Percentiles rank a stretch among this genome's conserved stretches.
These are phyloP conservation scores for Pythium angustatum DNA, from an alignment of 352 stramenopile genomes.

Conservation along the genomic window DNA sequence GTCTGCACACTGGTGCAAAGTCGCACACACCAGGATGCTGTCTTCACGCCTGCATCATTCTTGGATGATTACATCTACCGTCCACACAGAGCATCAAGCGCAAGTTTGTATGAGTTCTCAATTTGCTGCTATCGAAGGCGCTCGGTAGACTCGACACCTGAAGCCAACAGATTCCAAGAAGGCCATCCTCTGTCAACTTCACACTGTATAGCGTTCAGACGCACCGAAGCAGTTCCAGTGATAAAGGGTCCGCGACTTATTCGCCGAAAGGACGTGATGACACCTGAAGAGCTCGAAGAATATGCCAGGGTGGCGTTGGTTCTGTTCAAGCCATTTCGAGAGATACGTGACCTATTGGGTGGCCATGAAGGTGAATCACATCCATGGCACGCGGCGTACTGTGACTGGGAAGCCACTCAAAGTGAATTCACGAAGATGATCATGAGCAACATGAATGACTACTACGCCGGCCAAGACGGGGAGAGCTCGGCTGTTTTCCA, in stretches of 20 bases:
- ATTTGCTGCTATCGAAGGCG: constrained; percentile 13
- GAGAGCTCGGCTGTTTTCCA: too few relatives aligned
- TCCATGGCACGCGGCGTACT: constrained; percentile 10
- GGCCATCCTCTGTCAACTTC: constrained; percentile 5
- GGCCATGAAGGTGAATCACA: neutral
- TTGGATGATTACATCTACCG: constrained; percentile 18
- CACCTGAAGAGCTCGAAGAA: neutral
- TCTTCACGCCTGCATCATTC: neutral
- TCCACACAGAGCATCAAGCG: neutral
- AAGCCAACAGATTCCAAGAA: neutral
- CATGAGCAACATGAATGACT: constrained; percentile 22
- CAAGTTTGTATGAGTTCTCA: constrained; percentile 7
- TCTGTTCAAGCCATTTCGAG: constrained; percentile 24
- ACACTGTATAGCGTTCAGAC: constrained; percentile 14
- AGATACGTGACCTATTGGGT: neutral
- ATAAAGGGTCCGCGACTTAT: constrained; percentile 8
- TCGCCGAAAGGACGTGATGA: constrained; percentile 1
- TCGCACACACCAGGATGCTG: neutral
- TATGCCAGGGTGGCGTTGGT: constrained; percentile 14
- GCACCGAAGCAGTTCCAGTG: constrained; percentile 5
- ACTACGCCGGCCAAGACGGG: neutral
- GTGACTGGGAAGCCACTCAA: neutral
- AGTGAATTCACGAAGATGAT: constrained; percentile 13
- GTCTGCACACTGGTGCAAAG: constrained; percentile 5
- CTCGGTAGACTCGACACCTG: neutral